Evolutionary conservation across 805 yeast species (phyloP).

Genomic region (Torulaspora quercuum): DNA sequence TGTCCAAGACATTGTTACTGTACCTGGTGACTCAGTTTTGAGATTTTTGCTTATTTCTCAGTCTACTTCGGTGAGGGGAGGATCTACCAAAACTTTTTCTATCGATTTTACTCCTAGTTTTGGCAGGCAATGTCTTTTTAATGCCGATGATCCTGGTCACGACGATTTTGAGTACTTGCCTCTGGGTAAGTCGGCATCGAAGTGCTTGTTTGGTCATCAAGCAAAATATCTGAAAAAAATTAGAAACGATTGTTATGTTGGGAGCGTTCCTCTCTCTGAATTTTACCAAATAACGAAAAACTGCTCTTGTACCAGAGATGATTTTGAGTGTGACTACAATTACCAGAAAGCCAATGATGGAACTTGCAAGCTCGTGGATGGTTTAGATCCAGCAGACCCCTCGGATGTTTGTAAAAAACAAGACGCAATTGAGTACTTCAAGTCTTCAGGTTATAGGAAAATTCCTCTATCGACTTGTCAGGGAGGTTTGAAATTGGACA

Average conservation of each 20-base stretch:
- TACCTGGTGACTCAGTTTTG: conserved; percentile 86
- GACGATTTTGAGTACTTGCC: conserved; percentile 65
- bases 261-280: conserved; percentile 54
- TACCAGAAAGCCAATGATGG: conserved; percentile 68
- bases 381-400: conserved; percentile 64
- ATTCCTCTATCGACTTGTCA: conserved; percentile 81
- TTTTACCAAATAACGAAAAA: conserved; percentile 57
- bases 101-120: conserved; percentile 56
- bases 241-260: conserved; percentile 61
- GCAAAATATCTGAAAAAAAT: conserved; percentile 56
- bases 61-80: conserved; percentile 45
- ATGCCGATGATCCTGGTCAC: conserved; percentile 41
- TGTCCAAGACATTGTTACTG: conserved; percentile 76
- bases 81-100: conserved; percentile 45
- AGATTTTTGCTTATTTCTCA: conserved; percentile 65
- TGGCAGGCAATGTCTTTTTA: conserved; percentile 53
- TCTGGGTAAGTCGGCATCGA: conserved; percentile 51
- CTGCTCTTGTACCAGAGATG: conserved; percentile 82
- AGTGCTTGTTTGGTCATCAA: conserved; percentile 72
- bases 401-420: conserved; percentile 56
- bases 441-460: conserved; percentile 89
- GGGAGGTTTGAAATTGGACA: conserved; percentile 73
- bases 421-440: conserved; percentile 64
- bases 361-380: conserved; percentile 79
- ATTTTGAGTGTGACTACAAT: conserved; percentile 92